Conservation (phyloP, 2,329 filamentous ascomycete species). For the Alternaria atra region DNA sequence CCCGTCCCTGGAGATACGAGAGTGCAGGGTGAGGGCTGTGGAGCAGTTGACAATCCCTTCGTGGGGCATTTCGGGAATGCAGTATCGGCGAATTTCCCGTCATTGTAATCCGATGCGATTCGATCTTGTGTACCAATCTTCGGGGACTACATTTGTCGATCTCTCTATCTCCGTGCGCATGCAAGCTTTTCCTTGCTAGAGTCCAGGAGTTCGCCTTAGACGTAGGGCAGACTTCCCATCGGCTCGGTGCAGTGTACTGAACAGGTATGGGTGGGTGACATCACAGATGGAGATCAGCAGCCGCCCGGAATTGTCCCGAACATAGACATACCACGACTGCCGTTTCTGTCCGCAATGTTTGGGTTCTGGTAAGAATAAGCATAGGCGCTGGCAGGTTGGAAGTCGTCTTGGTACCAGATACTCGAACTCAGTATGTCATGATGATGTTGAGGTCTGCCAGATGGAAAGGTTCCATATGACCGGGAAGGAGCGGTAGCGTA, state of each 20-base stretch:
- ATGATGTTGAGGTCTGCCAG: not conserved
- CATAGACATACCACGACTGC: not conserved
- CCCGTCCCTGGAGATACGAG: not conserved
- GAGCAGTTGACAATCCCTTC: not conserved
- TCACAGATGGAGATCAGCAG: slow-evolving; percentile 18
- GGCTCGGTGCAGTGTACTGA: slow-evolving; percentile 11
- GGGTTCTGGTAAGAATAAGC: not conserved
- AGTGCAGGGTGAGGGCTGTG: not conserved
- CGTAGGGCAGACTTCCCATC: slow-evolving; percentile 1
- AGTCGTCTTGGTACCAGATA: not conserved
- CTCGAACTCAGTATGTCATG: not conserved
- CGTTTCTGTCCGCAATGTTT: not conserved
- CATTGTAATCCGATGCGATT: slow-evolving; percentile 1
- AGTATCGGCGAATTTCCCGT: slow-evolving; percentile 1
- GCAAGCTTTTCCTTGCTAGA: slow-evolving; percentile 11
- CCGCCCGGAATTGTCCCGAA: not conserved
- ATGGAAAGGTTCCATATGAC: not conserved
- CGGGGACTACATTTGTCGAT: not conserved
- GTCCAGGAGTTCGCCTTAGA: not conserved
- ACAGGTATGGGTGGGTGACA: slow-evolving; percentile 9
- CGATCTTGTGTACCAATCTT: slow-evolving; percentile 10
- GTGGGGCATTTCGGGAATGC: slow-evolving; percentile 2
- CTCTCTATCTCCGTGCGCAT: not conserved
- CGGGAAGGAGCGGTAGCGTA: slow-evolving; percentile 3
- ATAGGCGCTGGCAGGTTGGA: not conserved